Evolutionary conservation across 2,329 filamentous ascomycete species (phyloP), one percentile per base, ranked within the genome.

Genomic region (Ophiosphaerella herpotricha): DNA sequence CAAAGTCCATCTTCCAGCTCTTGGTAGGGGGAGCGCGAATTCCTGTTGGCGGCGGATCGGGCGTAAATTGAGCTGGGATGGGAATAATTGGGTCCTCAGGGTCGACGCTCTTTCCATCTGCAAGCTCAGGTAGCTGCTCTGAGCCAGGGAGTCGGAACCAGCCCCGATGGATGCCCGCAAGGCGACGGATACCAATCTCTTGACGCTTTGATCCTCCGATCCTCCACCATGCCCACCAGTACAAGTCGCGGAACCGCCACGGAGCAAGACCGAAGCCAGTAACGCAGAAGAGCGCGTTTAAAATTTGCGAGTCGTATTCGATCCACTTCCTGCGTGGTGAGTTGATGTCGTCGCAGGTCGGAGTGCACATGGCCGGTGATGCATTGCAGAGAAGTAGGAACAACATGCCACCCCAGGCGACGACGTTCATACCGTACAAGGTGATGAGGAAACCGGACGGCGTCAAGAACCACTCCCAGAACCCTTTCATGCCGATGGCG

Each of bases 361-460:
- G 72, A 68, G 76, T 70, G 77, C 90, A 91, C 88, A 91, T 91
- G 52, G 84, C 84, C 6, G 87, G 86, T 2, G 84, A 78, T 21
- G 80, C 90, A 63, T 91, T 90, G 77, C 86, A 88, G 23, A 96
- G 83, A 2, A 96, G 78, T 14, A 96, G 77, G 74, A 96, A 95
- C 31, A 96, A 80, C 91, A 96, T 96, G 50, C 88, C 90, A 43
- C 91, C 91, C 91, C 91, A 96, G 0, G 89, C 91, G 8, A 96
- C 84, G 16, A 96, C 82, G 57, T 93, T 92, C 49, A 94, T 80
- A 11, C 87, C 85, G 72, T 95, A 96, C 5, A 96, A 71, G 2
- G 86, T 88, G 35, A 93, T 83, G 46, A 90, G 76, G 68, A 94
- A 91, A 2, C 91, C 90, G 46, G 89, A 73, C 0, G 88, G 88